A percentile compares a stretch with the other conserved stretches of the same genome.
These are phyloP conservation scores for Melampsora occidentalis DNA, from an alignment of 1,284 basidiomycete species.

Conservation along the genomic window DNA sequence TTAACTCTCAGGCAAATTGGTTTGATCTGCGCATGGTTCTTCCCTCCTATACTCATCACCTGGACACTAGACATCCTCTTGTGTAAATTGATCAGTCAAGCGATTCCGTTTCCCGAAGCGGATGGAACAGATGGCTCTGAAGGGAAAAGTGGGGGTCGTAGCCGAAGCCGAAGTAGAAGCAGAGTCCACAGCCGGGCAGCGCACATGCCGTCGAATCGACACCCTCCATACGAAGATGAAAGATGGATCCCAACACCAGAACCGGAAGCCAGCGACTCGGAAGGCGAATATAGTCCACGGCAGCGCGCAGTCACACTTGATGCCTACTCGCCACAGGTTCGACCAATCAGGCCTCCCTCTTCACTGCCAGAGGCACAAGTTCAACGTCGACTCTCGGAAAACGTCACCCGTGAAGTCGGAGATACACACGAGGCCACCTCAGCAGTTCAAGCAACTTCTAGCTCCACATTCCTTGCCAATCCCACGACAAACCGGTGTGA, in stretches of 20 bases:
- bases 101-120: constrained; percentile 6
- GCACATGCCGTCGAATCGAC: background rate
- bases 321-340: background rate
- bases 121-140: background rate
- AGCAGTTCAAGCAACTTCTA: background rate
- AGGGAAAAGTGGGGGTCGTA: background rate
- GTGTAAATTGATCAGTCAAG: constrained; percentile 7
- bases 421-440: background rate
- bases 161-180: background rate
- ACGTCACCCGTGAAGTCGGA: background rate
- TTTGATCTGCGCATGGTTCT: constrained; percentile 11
- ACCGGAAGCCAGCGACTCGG: background rate
- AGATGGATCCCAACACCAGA: constrained; percentile 20
- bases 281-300: background rate
- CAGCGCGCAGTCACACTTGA: background rate
- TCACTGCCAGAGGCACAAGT: background rate
- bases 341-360: background rate
- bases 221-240: constrained; percentile 4
- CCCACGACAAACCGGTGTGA: too few species aligned
- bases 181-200: background rate
- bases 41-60: constrained; percentile 14
- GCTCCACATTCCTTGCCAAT: background rate
- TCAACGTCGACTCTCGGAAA: background rate
- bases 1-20: constrained; percentile 12
- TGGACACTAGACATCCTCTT: constrained; percentile 17